These are phyloP conservation scores for Trifolium subterraneum DNA, from an alignment of 306 rosid species.

Conservation along the genomic window DNA sequence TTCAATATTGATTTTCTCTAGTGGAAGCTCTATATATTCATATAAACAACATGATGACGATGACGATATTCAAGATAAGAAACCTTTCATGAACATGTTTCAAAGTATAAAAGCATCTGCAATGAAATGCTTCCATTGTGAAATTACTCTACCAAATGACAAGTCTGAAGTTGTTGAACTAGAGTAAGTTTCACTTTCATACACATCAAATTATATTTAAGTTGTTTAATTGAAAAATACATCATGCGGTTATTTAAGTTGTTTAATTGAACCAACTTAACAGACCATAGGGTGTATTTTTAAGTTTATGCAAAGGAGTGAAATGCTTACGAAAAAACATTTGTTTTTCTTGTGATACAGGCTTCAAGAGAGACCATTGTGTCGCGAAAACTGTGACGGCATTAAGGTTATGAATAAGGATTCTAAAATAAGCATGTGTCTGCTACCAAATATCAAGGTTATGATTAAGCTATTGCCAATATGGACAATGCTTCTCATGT, in stretches of 20 bases:
- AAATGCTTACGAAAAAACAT: neutral
- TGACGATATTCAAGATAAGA: conserved; percentile 29
- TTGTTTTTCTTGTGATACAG: conserved; percentile 45
- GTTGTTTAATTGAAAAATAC: too few relatives aligned
- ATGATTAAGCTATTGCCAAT: conserved; percentile 76
- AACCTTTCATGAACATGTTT: conserved; percentile 43
- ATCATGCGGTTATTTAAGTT: neutral
- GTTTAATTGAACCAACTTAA: neutral
- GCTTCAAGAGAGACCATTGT: conserved; percentile 85
- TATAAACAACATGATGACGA: conserved; percentile 50
- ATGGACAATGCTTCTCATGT: conserved; percentile 92
- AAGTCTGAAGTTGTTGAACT: conserved; percentile 62
- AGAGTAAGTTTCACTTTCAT: conserved; percentile 66
- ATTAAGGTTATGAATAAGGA: conserved; percentile 43
- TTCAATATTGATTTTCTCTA: conserved; percentile 60
- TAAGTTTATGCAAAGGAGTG: neutral
- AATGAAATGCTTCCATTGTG: conserved; percentile 55
- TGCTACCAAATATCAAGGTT: conserved; percentile 54
- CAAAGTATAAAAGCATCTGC: conserved; percentile 61
- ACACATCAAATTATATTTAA: neutral
- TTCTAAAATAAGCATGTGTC: conserved; percentile 41
- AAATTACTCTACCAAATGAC: conserved; percentile 52
- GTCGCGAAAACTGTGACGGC: conserved; percentile 56
- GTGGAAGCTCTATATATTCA: conserved; percentile 71
- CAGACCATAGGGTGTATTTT: too few relatives aligned